phyloP scores from a whole-genome alignment of 495 filamentous ascomycete species.

The Entonaema liquescens region DNA sequence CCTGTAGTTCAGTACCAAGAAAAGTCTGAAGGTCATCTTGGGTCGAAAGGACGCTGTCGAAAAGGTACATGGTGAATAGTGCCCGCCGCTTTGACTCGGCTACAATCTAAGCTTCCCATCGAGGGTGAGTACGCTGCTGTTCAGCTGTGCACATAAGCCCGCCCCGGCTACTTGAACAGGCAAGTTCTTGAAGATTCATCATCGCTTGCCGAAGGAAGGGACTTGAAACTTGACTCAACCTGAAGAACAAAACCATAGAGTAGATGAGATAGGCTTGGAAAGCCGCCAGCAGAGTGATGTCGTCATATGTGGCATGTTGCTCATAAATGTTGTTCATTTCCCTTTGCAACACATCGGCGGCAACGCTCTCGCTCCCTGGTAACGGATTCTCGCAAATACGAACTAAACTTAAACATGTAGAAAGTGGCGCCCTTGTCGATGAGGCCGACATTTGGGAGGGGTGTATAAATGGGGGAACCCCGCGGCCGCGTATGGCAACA shows the following conservation, averaged over 20 bases:
- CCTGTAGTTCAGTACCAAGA: conserved; percentile 53
- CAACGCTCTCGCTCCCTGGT: conserved; percentile 51
- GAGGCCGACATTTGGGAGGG: conserved; percentile 42
- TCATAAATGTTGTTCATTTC: conserved; percentile 54
- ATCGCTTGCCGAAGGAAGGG: conserved; percentile 51
- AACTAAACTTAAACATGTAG: conserved; percentile 56
- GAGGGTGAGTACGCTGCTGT: conserved; percentile 47
- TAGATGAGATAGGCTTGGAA: conserved; percentile 62
- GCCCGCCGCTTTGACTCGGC: conserved; percentile 57
- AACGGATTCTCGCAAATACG: conserved; percentile 53
- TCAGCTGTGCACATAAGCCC: conserved; percentile 58
- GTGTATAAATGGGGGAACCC: conserved; percentile 55
- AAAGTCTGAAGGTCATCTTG: conserved; percentile 57
- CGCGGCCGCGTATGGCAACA: conserved; percentile 49
- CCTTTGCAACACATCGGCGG: conserved; percentile 46
- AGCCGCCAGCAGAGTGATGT: conserved; percentile 51
- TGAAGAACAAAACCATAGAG: conserved; percentile 55
- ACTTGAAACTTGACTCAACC: conserved; percentile 34
- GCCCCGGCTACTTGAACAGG: conserved; percentile 46
- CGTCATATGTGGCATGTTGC: conserved; percentile 46
- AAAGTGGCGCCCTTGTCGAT: conserved; percentile 45
- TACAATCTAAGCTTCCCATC: conserved; percentile 61
- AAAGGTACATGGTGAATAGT: conserved; percentile 59
- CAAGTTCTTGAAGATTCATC: conserved; percentile 58
- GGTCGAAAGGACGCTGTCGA: conserved; percentile 54